These are phyloP conservation scores for Rutstroemia sp. DNA, from an alignment of 2,329 filamentous ascomycete genomes.

Conservation along the genomic window DNA sequence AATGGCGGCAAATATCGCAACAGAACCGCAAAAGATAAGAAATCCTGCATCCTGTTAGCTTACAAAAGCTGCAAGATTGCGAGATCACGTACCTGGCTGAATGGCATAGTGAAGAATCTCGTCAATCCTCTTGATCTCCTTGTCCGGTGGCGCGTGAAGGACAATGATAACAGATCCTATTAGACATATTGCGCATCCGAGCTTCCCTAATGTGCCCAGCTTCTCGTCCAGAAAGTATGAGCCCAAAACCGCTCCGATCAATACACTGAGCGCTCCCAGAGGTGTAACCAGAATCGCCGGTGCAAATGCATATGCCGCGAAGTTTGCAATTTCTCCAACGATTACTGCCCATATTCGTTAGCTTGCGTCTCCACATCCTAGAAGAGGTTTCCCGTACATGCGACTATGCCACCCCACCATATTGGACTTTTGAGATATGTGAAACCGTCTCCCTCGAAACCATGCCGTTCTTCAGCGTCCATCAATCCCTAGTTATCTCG, in stretches of 20 bases:
- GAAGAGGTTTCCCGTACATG: conserved; percentile 53
- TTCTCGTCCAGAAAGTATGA: conserved; percentile 91
- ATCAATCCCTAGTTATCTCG: conserved; percentile 62
- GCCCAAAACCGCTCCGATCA: conserved; percentile 90
- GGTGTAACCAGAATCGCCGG: conserved; percentile 98
- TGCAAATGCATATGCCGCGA: conserved; percentile 95
- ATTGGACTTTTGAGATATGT: conserved; percentile 89
- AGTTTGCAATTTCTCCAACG: conserved; percentile 91
- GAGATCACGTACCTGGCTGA: conserved; percentile 62
- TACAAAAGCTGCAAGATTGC: not conserved
- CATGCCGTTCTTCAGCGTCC: conserved; percentile 83
- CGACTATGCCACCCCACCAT: conserved; percentile 94
- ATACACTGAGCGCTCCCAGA: conserved; percentile 83
- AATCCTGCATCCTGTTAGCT: conserved; percentile 50
- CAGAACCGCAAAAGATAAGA: conserved; percentile 73
- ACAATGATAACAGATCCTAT: conserved; percentile 97
- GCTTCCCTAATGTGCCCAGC: conserved; percentile 81
- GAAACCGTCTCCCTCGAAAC: conserved; percentile 94
- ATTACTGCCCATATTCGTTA: conserved; percentile 55
- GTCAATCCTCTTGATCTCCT: conserved; percentile 85
- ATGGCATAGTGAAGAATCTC: conserved; percentile 87
- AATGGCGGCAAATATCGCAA: conserved; percentile 75
- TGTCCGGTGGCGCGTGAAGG: conserved; percentile 89
- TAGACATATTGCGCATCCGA: conserved; percentile 92
- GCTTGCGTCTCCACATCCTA: conserved; percentile 15